A percentile compares a stretch with the other conserved stretches of the same genome.
Conservation (phyloP, 371 early-diverging fungal genomes). For the Sporodiniella umbellata region DNA sequence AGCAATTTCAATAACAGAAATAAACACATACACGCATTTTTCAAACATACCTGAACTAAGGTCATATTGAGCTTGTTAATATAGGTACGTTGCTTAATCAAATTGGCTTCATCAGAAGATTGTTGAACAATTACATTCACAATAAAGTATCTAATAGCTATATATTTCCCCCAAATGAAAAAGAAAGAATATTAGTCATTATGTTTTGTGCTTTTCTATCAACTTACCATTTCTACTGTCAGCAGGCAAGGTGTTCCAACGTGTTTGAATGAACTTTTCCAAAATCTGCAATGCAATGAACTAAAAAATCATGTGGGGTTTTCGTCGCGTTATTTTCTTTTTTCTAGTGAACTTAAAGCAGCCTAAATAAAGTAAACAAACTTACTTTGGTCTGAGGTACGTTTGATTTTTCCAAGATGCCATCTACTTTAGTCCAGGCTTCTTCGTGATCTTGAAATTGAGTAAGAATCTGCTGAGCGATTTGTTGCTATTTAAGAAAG, state of each 20-base stretch:
- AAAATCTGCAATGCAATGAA: conserved; percentile 95
- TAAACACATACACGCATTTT: not conserved
- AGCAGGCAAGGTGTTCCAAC: conserved; percentile 94
- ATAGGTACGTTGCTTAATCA: conserved; percentile 70
- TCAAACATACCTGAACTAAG: conserved; percentile 80
- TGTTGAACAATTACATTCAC: conserved; percentile 86
- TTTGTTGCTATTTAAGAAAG: conserved; percentile 63
- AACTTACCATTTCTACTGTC: conserved; percentile 84
- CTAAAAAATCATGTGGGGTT: conserved; percentile 58
- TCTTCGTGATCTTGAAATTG: conserved; percentile 97
- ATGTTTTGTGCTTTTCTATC: not conserved
- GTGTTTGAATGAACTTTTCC: conserved; percentile 94
- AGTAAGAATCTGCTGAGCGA: conserved; percentile 78
- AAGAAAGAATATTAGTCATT: no score
- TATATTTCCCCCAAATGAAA: no score
- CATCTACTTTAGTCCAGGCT: conserved; percentile 95
- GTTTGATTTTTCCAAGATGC: conserved; percentile 86
- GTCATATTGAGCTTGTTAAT: conserved; percentile 92
- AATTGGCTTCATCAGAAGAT: conserved; percentile 77
- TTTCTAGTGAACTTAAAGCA: not conserved
- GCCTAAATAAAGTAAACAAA: no score
- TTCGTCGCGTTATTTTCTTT: conserved; percentile 11
- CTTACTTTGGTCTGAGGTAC: conserved; percentile 85
- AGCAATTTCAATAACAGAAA: not conserved
- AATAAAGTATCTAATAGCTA: conserved; percentile 94